phyloP scores from a whole-genome alignment of 192 early-diverging fungal species.

The Allomyces macrogynus region DNA sequence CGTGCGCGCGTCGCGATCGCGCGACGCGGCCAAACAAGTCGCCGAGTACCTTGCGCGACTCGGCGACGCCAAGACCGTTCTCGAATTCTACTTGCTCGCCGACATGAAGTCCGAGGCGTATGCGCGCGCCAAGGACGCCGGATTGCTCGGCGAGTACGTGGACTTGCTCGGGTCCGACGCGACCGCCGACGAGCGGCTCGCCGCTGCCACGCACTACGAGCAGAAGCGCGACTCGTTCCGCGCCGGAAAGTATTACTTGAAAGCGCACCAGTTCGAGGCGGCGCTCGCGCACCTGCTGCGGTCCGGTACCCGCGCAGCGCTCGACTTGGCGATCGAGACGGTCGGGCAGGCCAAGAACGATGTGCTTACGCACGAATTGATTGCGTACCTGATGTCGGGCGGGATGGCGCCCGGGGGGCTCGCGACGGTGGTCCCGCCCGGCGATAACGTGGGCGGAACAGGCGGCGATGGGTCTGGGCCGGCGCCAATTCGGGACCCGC shows the following conservation, averaged over 20 bases:
- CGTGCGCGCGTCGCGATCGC: conserved; percentile 24
- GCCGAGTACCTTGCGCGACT: conserved; percentile 23
- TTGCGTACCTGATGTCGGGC: conserved; percentile 27
- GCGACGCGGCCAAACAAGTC: conserved; percentile 23
- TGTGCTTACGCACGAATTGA: conserved; percentile 26
- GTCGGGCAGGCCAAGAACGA: conserved; percentile 33
- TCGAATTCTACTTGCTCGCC: conserved; percentile 32
- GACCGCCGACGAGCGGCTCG: conserved; percentile 9
- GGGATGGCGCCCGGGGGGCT: not conserved
- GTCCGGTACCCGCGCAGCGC: conserved; percentile 1
- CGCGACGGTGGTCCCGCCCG: too few relatives aligned
- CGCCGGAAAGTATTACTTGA: conserved; percentile 24
- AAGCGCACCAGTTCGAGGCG: conserved; percentile 19
- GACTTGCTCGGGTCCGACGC: conserved; percentile 25
- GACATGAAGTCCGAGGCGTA: conserved; percentile 35
- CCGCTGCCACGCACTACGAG: conserved; percentile 26
- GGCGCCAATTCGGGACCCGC: conserved; percentile 17
- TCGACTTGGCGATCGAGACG: conserved; percentile 29
- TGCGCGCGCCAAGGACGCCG: conserved; percentile 21
- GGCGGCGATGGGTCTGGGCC: not conserved
- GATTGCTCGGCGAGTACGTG: not conserved
- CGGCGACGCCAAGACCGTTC: conserved; percentile 25
- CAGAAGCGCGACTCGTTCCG: conserved; percentile 14
- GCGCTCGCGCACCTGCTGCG: conserved; percentile 24
- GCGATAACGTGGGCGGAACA: too few relatives aligned